Percentiles rank a stretch among this genome's conserved stretches.
phyloP scores from a whole-genome alignment of 1,284 basidiomycete species.

The Leccinum fallax region DNA sequence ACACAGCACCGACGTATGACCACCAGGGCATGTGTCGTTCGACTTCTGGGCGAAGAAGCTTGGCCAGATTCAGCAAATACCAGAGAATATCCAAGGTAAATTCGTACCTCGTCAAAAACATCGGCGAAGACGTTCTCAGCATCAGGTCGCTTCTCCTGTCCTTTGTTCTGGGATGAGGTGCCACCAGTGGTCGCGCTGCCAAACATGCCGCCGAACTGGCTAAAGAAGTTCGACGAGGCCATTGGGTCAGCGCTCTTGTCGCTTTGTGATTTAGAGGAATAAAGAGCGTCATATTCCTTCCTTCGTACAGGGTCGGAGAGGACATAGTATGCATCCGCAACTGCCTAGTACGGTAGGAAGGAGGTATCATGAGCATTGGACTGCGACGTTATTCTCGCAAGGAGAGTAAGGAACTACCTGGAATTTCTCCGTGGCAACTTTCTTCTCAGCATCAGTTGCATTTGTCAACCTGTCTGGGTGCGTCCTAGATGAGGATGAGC shows the following conservation, averaged over 20 bases:
- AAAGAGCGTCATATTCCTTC: conserved; percentile 80
- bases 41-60: conserved; percentile 77
- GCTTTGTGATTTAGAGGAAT: conserved; percentile 50
- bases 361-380: neutral
- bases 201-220: conserved; percentile 77
- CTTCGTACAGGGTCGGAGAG: conserved; percentile 82
- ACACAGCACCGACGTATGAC: conserved; percentile 76
- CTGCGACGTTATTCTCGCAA: neutral
- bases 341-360: conserved; percentile 51
- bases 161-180: conserved; percentile 35
- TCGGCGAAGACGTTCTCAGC: conserved; percentile 84
- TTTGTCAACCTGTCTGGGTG: conserved; percentile 90
- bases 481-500: conserved; percentile 50
- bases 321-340: conserved; percentile 97
- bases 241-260: conserved; percentile 63
- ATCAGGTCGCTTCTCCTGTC: conserved; percentile 59
- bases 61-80: conserved; percentile 32
- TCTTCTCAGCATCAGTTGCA: conserved; percentile 71
- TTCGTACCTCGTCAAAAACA: conserved; percentile 83
- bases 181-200: conserved; percentile 34
- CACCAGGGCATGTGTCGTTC: conserved; percentile 71
- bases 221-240: conserved; percentile 75
- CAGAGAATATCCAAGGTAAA: neutral
- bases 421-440: conserved; percentile 79
- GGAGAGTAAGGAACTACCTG: conserved; percentile 49